Base-by-base conservation (phyloP, 352 stramenopile species). In the Pythium aristosporum region DNA sequence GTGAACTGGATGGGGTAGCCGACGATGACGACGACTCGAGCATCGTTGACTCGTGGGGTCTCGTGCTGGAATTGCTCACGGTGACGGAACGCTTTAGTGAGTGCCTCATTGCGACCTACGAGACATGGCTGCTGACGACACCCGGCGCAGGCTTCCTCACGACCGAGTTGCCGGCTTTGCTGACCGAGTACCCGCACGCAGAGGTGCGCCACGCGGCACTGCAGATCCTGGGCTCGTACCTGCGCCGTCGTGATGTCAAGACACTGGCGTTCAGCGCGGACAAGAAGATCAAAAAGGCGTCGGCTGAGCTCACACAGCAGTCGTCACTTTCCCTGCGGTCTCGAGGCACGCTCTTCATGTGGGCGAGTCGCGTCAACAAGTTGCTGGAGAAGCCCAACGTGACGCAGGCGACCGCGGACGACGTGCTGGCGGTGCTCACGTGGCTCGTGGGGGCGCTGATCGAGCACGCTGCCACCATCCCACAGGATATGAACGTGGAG, bases 151-250 rank as follows among this genome's bases (percentile, higher is more conserved):
- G 65, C 10, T 80, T 91, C 37, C 21, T 90, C 20, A 43, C 20
- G 6, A 75, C 87, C 43, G 63, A 67, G 15, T 71, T 89, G 5
- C 69, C 83, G 39, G 67, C 89, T 16, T 70, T 74, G 20, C 59
- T 94, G 36, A 65, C 91, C 41, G 75, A 88, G 58, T 94, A 89
- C 58, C 88, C 87, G 0, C 88, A 96, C 57, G 75, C 74, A 6
- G 79, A 78, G 67, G 87, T 96, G 60, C 87, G 87, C 44, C 71
- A 88, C 13, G 67, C 77, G 5, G 77, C 85, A 15, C 63, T 88
- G 16, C 68, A 72, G 21, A 67, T 92, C 37, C 23, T 94, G 48
- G 81, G 67, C 23, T 89, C 84, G 59, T 94, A 94, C 64, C 9
- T 95, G 59, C 57, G 75, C 15, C 76, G 75, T 16, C 85, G 86